A percentile compares a stretch with the other conserved stretches of the same genome.
These are phyloP conservation scores for Cornus controversa DNA, from an alignment of 148 eudicot genomes.

Conservation along the genomic window DNA sequence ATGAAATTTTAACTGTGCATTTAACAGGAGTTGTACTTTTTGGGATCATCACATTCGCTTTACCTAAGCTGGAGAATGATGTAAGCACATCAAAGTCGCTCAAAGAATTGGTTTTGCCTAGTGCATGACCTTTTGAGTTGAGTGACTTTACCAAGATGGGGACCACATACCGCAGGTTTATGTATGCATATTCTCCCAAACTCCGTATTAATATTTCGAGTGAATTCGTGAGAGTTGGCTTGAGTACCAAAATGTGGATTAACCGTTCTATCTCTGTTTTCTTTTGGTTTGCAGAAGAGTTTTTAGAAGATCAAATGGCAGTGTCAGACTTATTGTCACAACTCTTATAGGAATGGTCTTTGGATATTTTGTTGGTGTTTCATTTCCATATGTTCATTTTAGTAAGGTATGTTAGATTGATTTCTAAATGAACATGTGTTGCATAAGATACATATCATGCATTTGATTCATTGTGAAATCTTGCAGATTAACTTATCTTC, in stretches of 20 bases:
- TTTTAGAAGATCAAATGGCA: constrained; percentile 49
- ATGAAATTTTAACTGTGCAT: neutral
- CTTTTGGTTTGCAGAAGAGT: constrained; percentile 41
- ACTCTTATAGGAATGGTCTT: constrained; percentile 61
- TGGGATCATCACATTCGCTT: constrained; percentile 9
- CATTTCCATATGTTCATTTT: constrained; percentile 58
- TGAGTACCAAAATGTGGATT: neutral
- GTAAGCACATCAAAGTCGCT: constrained; percentile 21
- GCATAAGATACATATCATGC: neutral
- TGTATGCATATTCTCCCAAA: too few species aligned
- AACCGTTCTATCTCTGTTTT: neutral
- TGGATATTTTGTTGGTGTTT: constrained; percentile 64
- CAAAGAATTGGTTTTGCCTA: constrained; percentile 21
- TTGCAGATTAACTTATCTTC: constrained; percentile 59
- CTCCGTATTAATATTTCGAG: neutral
- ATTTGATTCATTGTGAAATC: constrained; percentile 15
- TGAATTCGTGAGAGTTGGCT: neutral
- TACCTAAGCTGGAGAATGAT: constrained; percentile 15
- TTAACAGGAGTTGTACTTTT: constrained; percentile 14
- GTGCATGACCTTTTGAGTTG: constrained; percentile 30
- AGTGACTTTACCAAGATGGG: constrained; percentile 44
- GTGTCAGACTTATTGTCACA: constrained; percentile 45
- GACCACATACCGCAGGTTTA: constrained; percentile 55
- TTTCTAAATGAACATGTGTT: neutral
- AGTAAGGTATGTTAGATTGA: constrained; percentile 39